These are phyloP conservation scores for Kurtzmaniella natalensis DNA, from an alignment of 1,139 yeast genomes.

Conservation along the genomic window DNA sequence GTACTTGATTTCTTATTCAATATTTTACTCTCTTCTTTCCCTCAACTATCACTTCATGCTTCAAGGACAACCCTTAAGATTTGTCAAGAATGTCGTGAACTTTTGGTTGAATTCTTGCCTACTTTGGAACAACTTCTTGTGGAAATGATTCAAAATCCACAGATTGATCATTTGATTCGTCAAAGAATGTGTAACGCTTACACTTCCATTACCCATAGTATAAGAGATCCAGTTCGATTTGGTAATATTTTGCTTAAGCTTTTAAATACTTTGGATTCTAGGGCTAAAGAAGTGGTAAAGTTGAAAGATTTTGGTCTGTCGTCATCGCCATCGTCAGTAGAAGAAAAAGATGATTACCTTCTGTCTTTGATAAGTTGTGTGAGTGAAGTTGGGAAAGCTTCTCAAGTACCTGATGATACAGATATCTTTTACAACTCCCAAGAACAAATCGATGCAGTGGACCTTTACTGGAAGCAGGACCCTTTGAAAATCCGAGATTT, in stretches of 20 bases:
- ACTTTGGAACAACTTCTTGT: slow-evolving; percentile 48
- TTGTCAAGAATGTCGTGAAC: slow-evolving; percentile 56
- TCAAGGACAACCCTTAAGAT: slow-evolving; percentile 58
- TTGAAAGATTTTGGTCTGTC: no score
- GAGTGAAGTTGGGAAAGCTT: slow-evolving; percentile 64
- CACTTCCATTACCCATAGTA: slow-evolving; percentile 55
- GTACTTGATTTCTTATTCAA: slow-evolving; percentile 48
- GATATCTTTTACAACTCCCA: slow-evolving; percentile 35
- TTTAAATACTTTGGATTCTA: slow-evolving; percentile 17
- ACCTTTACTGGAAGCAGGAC: slow-evolving; percentile 39
- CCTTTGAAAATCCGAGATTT: slow-evolving; percentile 35
- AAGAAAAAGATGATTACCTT: slow-evolving; percentile 35
- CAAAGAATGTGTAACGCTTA: slow-evolving; percentile 59
- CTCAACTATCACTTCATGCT: slow-evolving; percentile 32
- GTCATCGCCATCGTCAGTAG: slow-evolving; percentile 5
- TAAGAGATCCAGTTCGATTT: slow-evolving; percentile 37
- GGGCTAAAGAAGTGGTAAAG: slow-evolving; percentile 3
- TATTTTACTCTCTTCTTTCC: slow-evolving; percentile 18
- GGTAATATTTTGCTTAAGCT: slow-evolving; percentile 19
- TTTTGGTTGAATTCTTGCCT: slow-evolving; percentile 44
- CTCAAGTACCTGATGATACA: slow-evolving; percentile 54
- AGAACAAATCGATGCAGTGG: slow-evolving; percentile 18
- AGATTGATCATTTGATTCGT: slow-evolving; percentile 49
- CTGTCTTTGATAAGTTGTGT: slow-evolving; percentile 58
- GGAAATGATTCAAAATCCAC: slow-evolving; percentile 47